These are phyloP conservation scores for Lentithecium fluviatile DNA, from an alignment of 495 filamentous ascomycete genomes.

Conservation along the genomic window DNA sequence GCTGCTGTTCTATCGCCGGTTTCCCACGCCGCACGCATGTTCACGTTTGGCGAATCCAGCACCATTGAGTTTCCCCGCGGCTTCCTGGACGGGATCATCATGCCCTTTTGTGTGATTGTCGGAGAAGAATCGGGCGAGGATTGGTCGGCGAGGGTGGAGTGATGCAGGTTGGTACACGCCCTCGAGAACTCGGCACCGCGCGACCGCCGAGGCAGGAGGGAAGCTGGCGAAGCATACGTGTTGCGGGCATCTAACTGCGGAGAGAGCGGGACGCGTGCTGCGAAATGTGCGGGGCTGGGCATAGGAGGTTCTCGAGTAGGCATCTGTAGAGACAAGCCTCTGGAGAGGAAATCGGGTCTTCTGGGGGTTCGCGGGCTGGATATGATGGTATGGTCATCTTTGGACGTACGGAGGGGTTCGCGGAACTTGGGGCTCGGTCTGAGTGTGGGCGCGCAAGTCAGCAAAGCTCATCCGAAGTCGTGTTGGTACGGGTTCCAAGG, in stretches of 20 bases:
- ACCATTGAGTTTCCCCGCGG: constrained; percentile 45
- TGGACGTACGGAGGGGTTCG: constrained; percentile 59
- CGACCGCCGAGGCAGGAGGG: constrained; percentile 80
- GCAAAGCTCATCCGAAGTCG: no score
- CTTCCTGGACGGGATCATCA: constrained; percentile 70
- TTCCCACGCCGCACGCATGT: constrained; percentile 44
- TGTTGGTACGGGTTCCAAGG: no score
- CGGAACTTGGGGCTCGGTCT: constrained; percentile 63
- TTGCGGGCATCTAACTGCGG: constrained; percentile 81
- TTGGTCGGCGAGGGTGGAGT: constrained; percentile 86
- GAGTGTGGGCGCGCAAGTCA: no score
- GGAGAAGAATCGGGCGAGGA: constrained; percentile 94
- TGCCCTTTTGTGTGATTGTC: constrained; percentile 72
- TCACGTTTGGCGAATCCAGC: constrained; percentile 49
- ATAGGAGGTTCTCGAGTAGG: constrained; percentile 55
- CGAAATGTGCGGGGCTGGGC: constrained; percentile 55
- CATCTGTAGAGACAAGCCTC: constrained; percentile 73
- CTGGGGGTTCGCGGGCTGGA: constrained; percentile 58
- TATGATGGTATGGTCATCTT: constrained; percentile 73
- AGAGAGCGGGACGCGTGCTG: constrained; percentile 70
- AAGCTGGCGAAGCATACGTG: constrained; percentile 79
- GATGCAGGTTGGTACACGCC: constrained; percentile 91
- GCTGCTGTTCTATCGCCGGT: constrained; percentile 67
- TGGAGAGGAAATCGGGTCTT: constrained; percentile 57
- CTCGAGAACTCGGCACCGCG: constrained; percentile 89